A percentile compares a stretch with the other conserved stretches of the same genome.
phyloP scores from a whole-genome alignment of 164 flowering plant species.

The Macadamia integrifolia region DNA sequence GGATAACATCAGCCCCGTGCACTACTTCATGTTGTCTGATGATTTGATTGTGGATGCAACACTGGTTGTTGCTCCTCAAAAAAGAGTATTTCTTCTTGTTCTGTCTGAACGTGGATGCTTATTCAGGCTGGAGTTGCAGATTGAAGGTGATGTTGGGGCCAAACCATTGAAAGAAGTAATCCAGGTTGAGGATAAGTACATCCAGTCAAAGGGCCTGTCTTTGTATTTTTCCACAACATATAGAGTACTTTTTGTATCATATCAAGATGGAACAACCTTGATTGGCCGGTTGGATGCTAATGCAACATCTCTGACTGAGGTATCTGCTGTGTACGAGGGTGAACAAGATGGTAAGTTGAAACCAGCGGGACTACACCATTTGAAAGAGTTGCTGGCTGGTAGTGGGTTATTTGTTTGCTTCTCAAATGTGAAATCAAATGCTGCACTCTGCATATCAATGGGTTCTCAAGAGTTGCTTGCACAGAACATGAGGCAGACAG shows the following conservation, averaged over 20 bases:
- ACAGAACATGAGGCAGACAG: slow-evolving; percentile 73
- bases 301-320: slow-evolving; percentile 59
- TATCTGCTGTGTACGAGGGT: slow-evolving; percentile 69
- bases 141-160: slow-evolving; percentile 65
- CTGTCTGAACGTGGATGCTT: slow-evolving; percentile 77
- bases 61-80: slow-evolving; percentile 57
- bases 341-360: slow-evolving; percentile 66
- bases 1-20: slow-evolving; percentile 91
- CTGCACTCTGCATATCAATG: slow-evolving; percentile 53
- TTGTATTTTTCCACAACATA: slow-evolving; percentile 66
- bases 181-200: slow-evolving; percentile 41
- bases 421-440: slow-evolving; percentile 73
- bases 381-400: slow-evolving; percentile 83
- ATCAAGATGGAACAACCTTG: slow-evolving; percentile 84
- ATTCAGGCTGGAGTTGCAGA: slow-evolving; percentile 67
- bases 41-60: slow-evolving; percentile 85
- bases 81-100: slow-evolving; percentile 71
- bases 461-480: slow-evolving; percentile 58
- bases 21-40: slow-evolving; percentile 84
- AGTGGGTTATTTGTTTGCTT: slow-evolving; percentile 81
- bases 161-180: slow-evolving; percentile 64
- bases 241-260: slow-evolving; percentile 69
- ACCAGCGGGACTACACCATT: slow-evolving; percentile 83
- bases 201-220: slow-evolving; percentile 61
- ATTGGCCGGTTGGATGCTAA: slow-evolving; percentile 57